These are phyloP conservation scores for Saccharomycopsis phalli DNA, from an alignment of 1,139 yeast genomes.

Conservation along the genomic window DNA sequence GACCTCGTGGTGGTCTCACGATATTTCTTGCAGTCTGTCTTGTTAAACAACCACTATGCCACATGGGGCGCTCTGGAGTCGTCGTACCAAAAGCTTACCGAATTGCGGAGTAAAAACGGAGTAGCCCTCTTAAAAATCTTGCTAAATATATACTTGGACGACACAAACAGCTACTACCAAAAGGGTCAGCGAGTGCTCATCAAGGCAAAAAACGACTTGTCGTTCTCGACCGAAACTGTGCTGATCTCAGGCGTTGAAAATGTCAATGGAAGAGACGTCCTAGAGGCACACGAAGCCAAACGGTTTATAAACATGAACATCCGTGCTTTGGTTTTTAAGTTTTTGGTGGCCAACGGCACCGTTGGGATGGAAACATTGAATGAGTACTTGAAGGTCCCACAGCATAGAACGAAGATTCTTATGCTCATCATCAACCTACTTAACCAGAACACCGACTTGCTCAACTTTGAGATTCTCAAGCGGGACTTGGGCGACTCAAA, in stretches of 20 bases:
- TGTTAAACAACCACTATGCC: constrained; percentile 23
- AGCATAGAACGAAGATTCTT: constrained; percentile 23
- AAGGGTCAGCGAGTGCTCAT: constrained; percentile 10
- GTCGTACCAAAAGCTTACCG: constrained; percentile 26
- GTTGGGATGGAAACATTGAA: constrained; percentile 29
- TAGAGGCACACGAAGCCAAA: constrained; percentile 33
- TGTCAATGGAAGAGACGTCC: constrained; percentile 22
- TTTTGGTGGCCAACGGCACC: constrained; percentile 28
- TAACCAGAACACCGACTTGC: constrained; percentile 5
- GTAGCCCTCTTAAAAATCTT: constrained; percentile 27
- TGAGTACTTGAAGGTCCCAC: constrained; percentile 25
- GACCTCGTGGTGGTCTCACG: constrained; percentile 30
- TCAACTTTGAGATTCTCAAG: constrained; percentile 12
- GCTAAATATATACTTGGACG: constrained; percentile 28
- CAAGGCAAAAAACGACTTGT: constrained; percentile 1
- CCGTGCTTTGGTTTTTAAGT: constrained; percentile 28
- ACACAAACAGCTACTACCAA: constrained; percentile 8
- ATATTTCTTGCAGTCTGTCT: constrained; percentile 28
- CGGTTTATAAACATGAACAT: constrained; percentile 36
- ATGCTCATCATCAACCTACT: constrained; percentile 4
- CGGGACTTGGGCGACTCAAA: neutral
- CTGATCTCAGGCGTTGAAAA: neutral
- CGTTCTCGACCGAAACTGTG: constrained; percentile 2
- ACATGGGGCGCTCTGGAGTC: constrained; percentile 12
- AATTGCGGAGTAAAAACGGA: constrained; percentile 27